Conservation (phyloP, 805 yeast species). For the Wickerhamiella slavikovae region DNA sequence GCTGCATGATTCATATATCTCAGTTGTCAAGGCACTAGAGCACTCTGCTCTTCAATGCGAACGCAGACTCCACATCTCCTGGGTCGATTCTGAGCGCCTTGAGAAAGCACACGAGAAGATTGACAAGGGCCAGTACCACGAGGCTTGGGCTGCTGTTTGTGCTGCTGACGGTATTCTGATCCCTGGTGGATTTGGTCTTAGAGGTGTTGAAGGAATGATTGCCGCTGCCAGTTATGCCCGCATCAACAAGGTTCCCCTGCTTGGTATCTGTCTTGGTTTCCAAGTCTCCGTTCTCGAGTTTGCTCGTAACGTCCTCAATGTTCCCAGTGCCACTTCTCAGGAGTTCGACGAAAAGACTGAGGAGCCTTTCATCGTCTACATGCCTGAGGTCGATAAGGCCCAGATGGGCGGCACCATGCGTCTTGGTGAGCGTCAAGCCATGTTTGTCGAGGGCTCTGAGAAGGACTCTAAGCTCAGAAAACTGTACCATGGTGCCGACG, state of each 20-base stretch:
- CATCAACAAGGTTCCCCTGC: slow-evolving; percentile 77
- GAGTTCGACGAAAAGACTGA: slow-evolving; percentile 55
- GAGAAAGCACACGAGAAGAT: slow-evolving; percentile 48
- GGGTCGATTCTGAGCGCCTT: slow-evolving; percentile 91
- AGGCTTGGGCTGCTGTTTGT: slow-evolving; percentile 87
- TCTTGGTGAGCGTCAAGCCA: slow-evolving; percentile 81
- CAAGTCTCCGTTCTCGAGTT: slow-evolving; percentile 94
- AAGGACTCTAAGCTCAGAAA: slow-evolving; percentile 52
- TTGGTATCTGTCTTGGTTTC: slow-evolving; percentile 94
- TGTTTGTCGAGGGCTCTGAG: slow-evolving; percentile 44
- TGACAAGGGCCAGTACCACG: slow-evolving; percentile 63
- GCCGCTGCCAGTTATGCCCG: slow-evolving; percentile 97
- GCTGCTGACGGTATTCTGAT: slow-evolving; percentile 92
- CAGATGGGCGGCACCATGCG: slow-evolving; percentile 99
- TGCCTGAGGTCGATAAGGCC: slow-evolving; percentile 96
- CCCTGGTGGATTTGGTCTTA: slow-evolving; percentile 94
- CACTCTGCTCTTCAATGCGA: slow-evolving; percentile 84
- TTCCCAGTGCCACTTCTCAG: slow-evolving; percentile 49
- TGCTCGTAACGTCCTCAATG: slow-evolving; percentile 59
- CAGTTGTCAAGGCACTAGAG: slow-evolving; percentile 88
- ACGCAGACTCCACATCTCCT: slow-evolving; percentile 65
- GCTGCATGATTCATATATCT: slow-evolving; percentile 82
- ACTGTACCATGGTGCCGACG: slow-evolving; percentile 50
- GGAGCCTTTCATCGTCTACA: slow-evolving; percentile 68
- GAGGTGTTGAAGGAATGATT: slow-evolving; percentile 98